phyloP scores from a whole-genome alignment of 2,329 filamentous ascomycete species.

The Cladosporium sp. region DNA sequence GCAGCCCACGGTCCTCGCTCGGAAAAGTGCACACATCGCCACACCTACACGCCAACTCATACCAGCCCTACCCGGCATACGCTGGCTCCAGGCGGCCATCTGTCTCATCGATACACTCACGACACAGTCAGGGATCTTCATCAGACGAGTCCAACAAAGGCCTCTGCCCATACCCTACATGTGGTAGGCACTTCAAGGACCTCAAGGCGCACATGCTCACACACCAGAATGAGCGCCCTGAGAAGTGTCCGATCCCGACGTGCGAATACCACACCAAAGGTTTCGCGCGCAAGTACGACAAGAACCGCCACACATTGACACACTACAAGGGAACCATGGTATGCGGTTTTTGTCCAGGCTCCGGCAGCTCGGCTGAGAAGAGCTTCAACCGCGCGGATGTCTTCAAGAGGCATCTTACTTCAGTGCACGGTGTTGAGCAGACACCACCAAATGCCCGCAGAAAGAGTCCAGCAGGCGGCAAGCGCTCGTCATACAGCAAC shows the following conservation, averaged over 20 bases:
- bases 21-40: slow-evolving; percentile 57
- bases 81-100: slow-evolving; percentile 61
- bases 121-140: slow-evolving; percentile 52
- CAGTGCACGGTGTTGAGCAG: slow-evolving; percentile 89
- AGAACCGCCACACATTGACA: slow-evolving; percentile 89
- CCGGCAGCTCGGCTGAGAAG: slow-evolving; percentile 86
- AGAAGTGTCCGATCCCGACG: slow-evolving; percentile 89
- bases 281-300: slow-evolving; percentile 94
- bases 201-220: slow-evolving; percentile 93
- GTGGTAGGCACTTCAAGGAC: slow-evolving; percentile 85
- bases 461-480: slow-evolving; percentile 54
- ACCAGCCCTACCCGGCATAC: slow-evolving; percentile 51
- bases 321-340: slow-evolving; percentile 99
- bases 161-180: slow-evolving; percentile 79
- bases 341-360: slow-evolving; percentile 89
- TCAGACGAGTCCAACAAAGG: slow-evolving; percentile 58
- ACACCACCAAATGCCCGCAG: slow-evolving; percentile 88
- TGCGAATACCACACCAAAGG: slow-evolving; percentile 93
- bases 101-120: slow-evolving; percentile 68
- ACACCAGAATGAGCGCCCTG: slow-evolving; percentile 84
- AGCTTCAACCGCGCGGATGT: slow-evolving; percentile 94
- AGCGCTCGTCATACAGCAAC: slow-evolving; percentile 69
- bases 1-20: slow-evolving; percentile 43
- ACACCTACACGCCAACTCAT: slow-evolving; percentile 58
- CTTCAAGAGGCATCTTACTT: slow-evolving; percentile 90